Evolutionary conservation across 148 eudicot species (phyloP), one percentile per base, ranked within the genome.

Genomic region (Amaranthus hypochondriacus): DNA sequence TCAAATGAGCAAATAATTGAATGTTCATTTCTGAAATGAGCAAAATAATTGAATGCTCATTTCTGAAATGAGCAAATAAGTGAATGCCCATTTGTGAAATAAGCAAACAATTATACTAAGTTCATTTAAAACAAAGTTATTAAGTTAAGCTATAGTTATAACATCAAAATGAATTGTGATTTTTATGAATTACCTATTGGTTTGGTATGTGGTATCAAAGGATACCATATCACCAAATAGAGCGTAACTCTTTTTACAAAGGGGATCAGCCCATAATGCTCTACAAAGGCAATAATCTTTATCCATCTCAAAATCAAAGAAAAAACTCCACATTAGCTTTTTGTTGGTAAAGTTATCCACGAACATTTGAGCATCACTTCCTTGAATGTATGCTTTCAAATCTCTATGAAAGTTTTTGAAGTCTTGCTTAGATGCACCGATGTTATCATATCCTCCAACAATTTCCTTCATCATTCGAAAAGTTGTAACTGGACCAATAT

Each of bases 171-270:
- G 10, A 54, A 54, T 4, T 8, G 39, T 28, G 39, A 28, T 28
- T 28, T 28, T 28, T 28, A 7, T 54, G 10, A 54, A 54, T 4
- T 8, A 57, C 15, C 5, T 57, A n/a, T 57, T 57, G 4, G 39
- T 57, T 3, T 57, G 5, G 15, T 13, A 57, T 3, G 61, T 57
- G 14, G 61, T 57, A 7, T 57, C 73, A 43, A 54, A 54, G 3
- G 73, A 70, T 2, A 69, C 3, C 15, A 50, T 21, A 11, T 69
- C 59, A 4, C 61, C 48, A 42, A 70, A 70, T 1, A 53, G 15
- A 10, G 10, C 49, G 44, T 70, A 70, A n/a, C 55, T 70, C 55
- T 55, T 70, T 70, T 48, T 70, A 28, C 21, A 21, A 9, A 70
- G 54, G 13, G 60, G 47, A 42, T 54, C 59, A 1, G 48, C 73